Evolutionary conservation across 306 rosid genomes (phyloP), one percentile per base, ranked within the genome.

Genomic region (Amphicarpaea edgeworthii): DNA sequence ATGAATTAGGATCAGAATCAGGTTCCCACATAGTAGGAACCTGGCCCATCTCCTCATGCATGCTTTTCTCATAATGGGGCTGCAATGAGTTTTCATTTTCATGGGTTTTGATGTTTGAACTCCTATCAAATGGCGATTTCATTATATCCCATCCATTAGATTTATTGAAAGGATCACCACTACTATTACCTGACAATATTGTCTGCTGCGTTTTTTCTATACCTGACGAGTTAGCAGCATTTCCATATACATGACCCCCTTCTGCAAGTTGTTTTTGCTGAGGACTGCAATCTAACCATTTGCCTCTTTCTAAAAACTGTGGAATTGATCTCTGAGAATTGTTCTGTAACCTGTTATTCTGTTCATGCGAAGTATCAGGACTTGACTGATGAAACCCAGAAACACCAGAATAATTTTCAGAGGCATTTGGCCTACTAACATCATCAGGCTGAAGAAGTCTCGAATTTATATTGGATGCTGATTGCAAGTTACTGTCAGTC

Each of bases 131-230:
- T 38, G 88, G 82, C 64, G 83, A 82, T 40, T 86, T 91, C 21
- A 54, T 78, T 82, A 86, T 68, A 66, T 84, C 87, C 98, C 96
- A 87, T 76, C 97, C 93, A 85, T 88, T 88, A 77, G 90, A 71
- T 77, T 79, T 88, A 88, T 72, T 91, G 75, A 82, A 73, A 12
- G 83, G 87, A 60, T 84, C 94, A 41, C 84, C 83, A 82, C 82
- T 83, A 68, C 67, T 82, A 69, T 76, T 83, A 53, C 74, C 46
- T 14, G 81, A 78, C n/a, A 77, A 34, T 55, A 79, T 43, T 50
- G 50, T 74, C 43, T 75, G 83, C 34, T 78, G 83, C 58, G 60
- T 83, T 54, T 53, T 83, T 46, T 61, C 86, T 37, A 70, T 54
- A 70, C 60, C 72, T 53, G 81, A 60, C 54, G 83, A 75, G 55